Base-by-base conservation (phyloP, 129 eudicot species). In the Artemisia annua region DNA sequence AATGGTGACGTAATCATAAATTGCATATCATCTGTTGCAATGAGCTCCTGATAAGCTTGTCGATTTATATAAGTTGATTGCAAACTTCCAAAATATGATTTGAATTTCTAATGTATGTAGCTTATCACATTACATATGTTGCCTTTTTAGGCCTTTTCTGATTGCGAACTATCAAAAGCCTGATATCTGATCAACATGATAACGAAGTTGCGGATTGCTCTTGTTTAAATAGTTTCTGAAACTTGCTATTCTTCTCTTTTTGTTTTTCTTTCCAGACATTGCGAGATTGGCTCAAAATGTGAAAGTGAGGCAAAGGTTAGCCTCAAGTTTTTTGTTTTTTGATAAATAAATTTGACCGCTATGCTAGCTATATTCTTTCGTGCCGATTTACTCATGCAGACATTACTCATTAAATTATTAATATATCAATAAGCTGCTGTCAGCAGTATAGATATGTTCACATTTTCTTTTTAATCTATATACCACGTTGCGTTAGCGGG, bases 241-340 rank as follows among this genome's bases (percentile, higher is more conserved):
- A 54, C 22, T 20, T 20, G 22, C 22, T 20, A 20, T 20, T 20
- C 22, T 73, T 70, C 24, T 53, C 46, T 22, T 78, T 78, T 72
- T 78, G 73, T 57, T 75, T 75, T 75, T 71, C 22, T 48, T 80
- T 75, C 53, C 93, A 94, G 98, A 86, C 87, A 86, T 94, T 75
- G 91, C 90, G 12, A 86, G 77, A 76, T 83, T 94, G 97, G 97
- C 98, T 75, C 92, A 90, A 84, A 44, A 84, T 80, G 97, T 94
- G 76, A 94, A 94, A 90, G 96, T 94, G 77, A 84, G 98, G 77
- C 98, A 94, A 94, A 94, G 98, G 98, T 94, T 59, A 71, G 82
- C 69, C 65, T 75, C 70, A 54, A 10, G 71, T 48, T 83, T 30
- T 39, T 72, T 26, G 67, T 20, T 19, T 9, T 55, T 44, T 39